Base-by-base conservation (phyloP, 2,329 filamentous ascomycete species). In the Cryphonectria nitschkei region DNA sequence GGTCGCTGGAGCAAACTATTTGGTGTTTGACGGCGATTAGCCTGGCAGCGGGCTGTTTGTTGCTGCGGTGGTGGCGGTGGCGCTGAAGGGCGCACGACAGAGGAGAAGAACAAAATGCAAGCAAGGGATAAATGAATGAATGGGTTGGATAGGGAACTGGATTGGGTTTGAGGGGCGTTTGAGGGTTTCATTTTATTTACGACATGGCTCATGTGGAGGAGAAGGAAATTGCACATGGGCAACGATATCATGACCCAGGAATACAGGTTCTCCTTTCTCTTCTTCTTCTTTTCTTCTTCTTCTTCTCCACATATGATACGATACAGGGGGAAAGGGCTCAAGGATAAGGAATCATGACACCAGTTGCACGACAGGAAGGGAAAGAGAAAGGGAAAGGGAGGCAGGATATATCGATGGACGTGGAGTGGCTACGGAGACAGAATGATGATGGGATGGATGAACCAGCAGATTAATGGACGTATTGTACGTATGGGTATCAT, bases 1-100 rank as follows among this genome's bases (percentile, higher is more conserved):
- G 68, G 71, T 19, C 68, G 71, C 19, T 70, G 70, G 39, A 72
- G 71, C 39, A 61, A 69, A 34, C 64, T 72, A 37, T 72, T 72
- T 37, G 71, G 71, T 6, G 56, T 70, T 14, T 72, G 63, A 67
- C 68, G 34, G 32, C 41, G 63, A 29, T 34, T 37, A 41, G 32
- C 43, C n/a, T 22, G 29, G 63, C 63, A 29, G 29, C 41, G 16
- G 8, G 29, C 16, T 34, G 13, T 50, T 0, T 46, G 16, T 16
- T 50, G 46, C 22, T 22, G 6, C 22, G 22, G 46, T 50, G 22
- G 22, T 9, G 46, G 22, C 5, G 46, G 16, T 9, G 22, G 5
- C 2, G 19, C 7, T 9, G 46, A n/a, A 6, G 46, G 14, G 26
- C 26, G 43, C 3, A 50, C 16, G 16, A 50, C 22, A 22, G 22